Evolutionary conservation across 768 basidiomycete species (phyloP).

Genomic region (Cantharellus anzutake): DNA sequence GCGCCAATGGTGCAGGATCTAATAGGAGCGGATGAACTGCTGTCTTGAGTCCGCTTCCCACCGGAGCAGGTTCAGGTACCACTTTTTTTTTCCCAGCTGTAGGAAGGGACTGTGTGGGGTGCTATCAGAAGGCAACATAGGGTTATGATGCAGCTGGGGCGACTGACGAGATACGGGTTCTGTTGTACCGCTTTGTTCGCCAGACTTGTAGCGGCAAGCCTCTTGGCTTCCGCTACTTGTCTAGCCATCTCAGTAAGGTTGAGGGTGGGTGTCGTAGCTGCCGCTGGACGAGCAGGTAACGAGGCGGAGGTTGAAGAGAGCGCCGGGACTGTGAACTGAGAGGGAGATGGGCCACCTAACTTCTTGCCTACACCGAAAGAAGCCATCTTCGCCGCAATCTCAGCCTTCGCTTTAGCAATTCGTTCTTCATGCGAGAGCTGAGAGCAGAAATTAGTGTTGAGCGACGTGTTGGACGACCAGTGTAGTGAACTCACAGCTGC

Average conservation of each 20-base stretch:
- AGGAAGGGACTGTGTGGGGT: slow-evolving; percentile 28
- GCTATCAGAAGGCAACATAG: background rate
- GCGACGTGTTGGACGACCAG: no score
- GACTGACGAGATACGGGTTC: slow-evolving; percentile 75
- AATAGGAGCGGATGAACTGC: slow-evolving; percentile 74
- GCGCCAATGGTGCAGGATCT: slow-evolving; percentile 36
- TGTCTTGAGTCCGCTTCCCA: slow-evolving; percentile 76
- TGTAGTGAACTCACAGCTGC: no score
- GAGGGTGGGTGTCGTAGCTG: slow-evolving; percentile 21
- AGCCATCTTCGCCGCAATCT: slow-evolving; percentile 72
- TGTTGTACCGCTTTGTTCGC: slow-evolving; percentile 54
- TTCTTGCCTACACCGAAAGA: slow-evolving; percentile 25
- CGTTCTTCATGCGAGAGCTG: slow-evolving; percentile 39
- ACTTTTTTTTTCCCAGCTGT: slow-evolving; percentile 35
- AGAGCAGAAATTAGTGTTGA: background rate
- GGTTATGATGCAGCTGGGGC: background rate
- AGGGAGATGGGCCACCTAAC: slow-evolving; percentile 13
- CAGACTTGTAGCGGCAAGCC: slow-evolving; percentile 66
- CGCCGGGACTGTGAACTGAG: slow-evolving; percentile 11
- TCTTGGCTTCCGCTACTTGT: slow-evolving; percentile 63
- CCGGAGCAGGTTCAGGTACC: slow-evolving; percentile 39
- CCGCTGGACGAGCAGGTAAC: slow-evolving; percentile 22
- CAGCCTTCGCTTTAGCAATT: slow-evolving; percentile 67
- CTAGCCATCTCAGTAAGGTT: slow-evolving; percentile 14
- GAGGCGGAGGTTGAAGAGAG: slow-evolving; percentile 14